Evolutionary conservation across 495 filamentous ascomycete genomes (phyloP).

Genomic region (Penicillium canescens): DNA sequence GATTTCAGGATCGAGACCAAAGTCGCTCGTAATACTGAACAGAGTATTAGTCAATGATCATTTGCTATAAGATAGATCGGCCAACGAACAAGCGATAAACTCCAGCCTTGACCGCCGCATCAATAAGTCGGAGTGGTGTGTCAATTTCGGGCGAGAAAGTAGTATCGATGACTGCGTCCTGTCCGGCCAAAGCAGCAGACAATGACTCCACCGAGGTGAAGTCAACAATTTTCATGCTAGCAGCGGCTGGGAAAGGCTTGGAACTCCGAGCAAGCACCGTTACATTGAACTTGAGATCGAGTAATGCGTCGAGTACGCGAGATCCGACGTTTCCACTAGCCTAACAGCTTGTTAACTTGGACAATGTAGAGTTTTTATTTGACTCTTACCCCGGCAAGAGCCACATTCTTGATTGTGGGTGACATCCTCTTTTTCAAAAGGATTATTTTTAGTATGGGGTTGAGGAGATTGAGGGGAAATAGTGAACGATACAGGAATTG

Average conservation of each 20-base stretch:
- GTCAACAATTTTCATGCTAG: slow-evolving; percentile 17
- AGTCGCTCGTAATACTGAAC: slow-evolving; percentile 28
- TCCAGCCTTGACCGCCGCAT: slow-evolving; percentile 14
- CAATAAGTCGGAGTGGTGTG: slow-evolving; percentile 22
- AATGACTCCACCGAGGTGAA: slow-evolving; percentile 18
- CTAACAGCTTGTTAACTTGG: slow-evolving; percentile 13
- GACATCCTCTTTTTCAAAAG: slow-evolving; percentile 5
- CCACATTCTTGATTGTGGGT: slow-evolving; percentile 13
- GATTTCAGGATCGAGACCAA: slow-evolving; percentile 29
- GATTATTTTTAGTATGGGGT: background rate
- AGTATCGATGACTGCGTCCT: slow-evolving; percentile 25
- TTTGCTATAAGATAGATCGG: background rate
- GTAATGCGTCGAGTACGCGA: slow-evolving; percentile 14
- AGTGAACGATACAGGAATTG: too few species aligned
- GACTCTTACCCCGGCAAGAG: slow-evolving; percentile 13
- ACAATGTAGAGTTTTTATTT: background rate
- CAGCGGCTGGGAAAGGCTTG: slow-evolving; percentile 16
- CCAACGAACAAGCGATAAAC: slow-evolving; percentile 27
- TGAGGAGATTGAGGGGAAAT: too few species aligned
- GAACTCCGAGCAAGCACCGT: slow-evolving; percentile 21
- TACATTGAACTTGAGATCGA: slow-evolving; percentile 18
- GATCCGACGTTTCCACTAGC: slow-evolving; percentile 19
- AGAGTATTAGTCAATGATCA: background rate
- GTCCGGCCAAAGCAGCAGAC: slow-evolving; percentile 15
- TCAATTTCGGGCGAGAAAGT: slow-evolving; percentile 18